These are phyloP conservation scores for Nothomitra cinnamomea DNA, from an alignment of 2,329 filamentous ascomycete genomes.

Conservation along the genomic window DNA sequence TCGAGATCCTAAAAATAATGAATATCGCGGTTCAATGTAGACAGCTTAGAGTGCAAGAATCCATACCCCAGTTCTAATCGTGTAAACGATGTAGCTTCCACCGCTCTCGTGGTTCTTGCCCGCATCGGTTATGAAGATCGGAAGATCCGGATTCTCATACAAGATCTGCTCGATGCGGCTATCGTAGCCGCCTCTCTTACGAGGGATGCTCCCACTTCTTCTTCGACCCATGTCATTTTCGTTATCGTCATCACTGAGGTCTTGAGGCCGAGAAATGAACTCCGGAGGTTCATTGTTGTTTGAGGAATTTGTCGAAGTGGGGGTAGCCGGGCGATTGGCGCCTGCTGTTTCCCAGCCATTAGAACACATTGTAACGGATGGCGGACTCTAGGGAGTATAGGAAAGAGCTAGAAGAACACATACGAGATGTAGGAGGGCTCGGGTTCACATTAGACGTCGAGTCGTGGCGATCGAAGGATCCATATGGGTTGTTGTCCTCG, in stretches of 20 bases:
- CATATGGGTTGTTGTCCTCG: constrained; percentile 96
- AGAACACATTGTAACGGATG: background rate
- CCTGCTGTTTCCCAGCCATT: constrained; percentile 19
- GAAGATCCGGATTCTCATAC: constrained; percentile 80
- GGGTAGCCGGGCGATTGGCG: constrained; percentile 43
- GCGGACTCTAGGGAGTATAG: background rate
- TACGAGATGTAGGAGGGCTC: constrained; percentile 40
- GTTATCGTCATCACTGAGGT: constrained; percentile 41
- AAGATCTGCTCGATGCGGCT: constrained; percentile 95
- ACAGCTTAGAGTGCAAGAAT: constrained; percentile 2
- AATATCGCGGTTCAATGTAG: constrained; percentile 6
- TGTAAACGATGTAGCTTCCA: constrained; percentile 91
- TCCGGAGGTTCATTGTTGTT: constrained; percentile 49
- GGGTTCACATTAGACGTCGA: constrained; percentile 50
- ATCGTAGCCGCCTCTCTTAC: constrained; percentile 75
- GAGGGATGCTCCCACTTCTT: constrained; percentile 30
- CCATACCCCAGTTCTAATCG: constrained; percentile 79
- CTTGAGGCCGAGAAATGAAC: constrained; percentile 32
- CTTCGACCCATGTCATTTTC: constrained; percentile 31
- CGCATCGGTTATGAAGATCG: constrained; percentile 83
- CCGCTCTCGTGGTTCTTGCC: constrained; percentile 90
- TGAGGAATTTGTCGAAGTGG: constrained; percentile 54
- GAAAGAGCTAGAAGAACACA: constrained; percentile 17
- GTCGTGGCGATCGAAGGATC: constrained; percentile 79
- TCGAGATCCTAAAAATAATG: constrained; percentile 57